Percentiles rank a stretch among this genome's conserved stretches.
Conservation (phyloP, 2,329 filamentous ascomycete genomes). For the Aspergillus sp. region DNA sequence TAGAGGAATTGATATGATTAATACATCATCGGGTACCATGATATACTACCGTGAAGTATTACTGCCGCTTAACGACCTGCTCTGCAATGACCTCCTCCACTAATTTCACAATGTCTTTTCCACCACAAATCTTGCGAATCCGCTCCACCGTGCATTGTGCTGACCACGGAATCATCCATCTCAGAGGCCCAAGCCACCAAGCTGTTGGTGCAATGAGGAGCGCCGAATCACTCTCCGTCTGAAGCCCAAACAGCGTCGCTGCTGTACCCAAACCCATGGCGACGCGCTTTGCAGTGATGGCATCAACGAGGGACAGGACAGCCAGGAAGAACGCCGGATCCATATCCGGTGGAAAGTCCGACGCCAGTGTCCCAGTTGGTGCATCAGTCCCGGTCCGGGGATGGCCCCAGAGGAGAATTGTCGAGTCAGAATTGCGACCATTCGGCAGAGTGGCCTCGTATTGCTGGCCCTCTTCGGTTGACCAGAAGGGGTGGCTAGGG, state of each 20-base stretch:
- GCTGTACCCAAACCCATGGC: background rate
- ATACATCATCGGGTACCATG: too few species aligned
- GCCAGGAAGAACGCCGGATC: slow-evolving; percentile 10
- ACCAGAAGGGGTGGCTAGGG: slow-evolving; percentile 8
- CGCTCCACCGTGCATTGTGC: background rate
- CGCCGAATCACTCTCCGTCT: slow-evolving; percentile 2
- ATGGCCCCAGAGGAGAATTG: slow-evolving; percentile 3
- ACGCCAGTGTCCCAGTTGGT: background rate
- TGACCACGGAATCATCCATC: slow-evolving; percentile 4
- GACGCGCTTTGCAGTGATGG: background rate
- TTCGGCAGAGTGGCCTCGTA: background rate
- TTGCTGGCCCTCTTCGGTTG: background rate
- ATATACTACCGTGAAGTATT: background rate
- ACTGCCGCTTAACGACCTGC: slow-evolving; percentile 3
- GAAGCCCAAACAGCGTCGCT: slow-evolving; percentile 1
- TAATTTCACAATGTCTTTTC: background rate
- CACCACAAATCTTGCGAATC: background rate
- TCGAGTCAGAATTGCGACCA: slow-evolving; percentile 4
- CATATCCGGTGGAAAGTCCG: slow-evolving; percentile 11
- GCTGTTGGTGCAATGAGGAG: slow-evolving; percentile 3
- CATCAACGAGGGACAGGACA: slow-evolving; percentile 2
- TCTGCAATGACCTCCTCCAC: slow-evolving; percentile 6
- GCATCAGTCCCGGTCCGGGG: background rate
- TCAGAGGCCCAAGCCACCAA: slow-evolving; percentile 9
- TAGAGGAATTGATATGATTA: too few species aligned